These are phyloP conservation scores for Glycine soja DNA, from an alignment of 306 rosid species.

Conservation along the genomic window DNA sequence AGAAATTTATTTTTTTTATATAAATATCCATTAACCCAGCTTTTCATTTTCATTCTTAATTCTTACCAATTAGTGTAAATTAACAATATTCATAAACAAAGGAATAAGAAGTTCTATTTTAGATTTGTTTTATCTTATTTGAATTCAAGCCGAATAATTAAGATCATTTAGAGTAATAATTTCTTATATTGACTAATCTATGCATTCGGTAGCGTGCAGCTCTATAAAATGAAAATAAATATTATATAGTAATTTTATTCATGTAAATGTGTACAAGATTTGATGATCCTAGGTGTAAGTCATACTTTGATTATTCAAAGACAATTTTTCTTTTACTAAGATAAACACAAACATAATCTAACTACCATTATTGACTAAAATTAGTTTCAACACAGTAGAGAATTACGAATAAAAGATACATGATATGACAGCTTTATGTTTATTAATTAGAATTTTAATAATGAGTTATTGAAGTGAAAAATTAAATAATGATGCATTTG, in stretches of 20 bases:
- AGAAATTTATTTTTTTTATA: no score
- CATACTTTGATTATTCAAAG: slow-evolving; percentile 8
- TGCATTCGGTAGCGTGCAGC: neutral
- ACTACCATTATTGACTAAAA: neutral
- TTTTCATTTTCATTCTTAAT: neutral
- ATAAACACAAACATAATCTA: neutral
- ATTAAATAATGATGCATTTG: neutral
- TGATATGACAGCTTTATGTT: neutral
- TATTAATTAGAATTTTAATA: neutral
- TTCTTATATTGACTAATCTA: neutral
- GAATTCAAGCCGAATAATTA: neutral
- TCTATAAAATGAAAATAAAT: neutral
- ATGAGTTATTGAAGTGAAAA: neutral
- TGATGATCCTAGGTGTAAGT: neutral
- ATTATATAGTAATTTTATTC: neutral
- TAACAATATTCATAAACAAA: neutral
- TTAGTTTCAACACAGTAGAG: neutral
- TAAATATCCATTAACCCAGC: neutral
- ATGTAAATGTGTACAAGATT: neutral
- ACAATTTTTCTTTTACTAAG: neutral
- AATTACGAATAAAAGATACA: neutral
- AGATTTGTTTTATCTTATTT: neutral
- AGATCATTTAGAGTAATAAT: neutral
- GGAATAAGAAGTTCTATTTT: neutral
- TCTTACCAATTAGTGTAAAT: neutral